Conservation (phyloP, 2,329 filamentous ascomycete genomes). For the Graphilbum sp. region DNA sequence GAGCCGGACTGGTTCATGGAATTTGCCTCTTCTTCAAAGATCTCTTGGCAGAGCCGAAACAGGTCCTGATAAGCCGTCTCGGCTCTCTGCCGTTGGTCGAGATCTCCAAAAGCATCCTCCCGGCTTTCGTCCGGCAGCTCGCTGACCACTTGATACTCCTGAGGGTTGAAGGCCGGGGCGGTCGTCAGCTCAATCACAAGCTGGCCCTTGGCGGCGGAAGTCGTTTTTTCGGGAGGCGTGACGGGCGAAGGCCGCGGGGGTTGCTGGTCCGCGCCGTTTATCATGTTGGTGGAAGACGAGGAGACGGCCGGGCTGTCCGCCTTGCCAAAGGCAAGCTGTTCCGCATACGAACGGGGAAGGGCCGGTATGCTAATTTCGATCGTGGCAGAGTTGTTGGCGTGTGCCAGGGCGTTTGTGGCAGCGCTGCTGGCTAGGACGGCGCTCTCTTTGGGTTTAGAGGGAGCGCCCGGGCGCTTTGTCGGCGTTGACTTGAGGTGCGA, state of each 20-base stretch:
- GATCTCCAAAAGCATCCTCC: slow-evolving; percentile 40
- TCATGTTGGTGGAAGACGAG: too few species aligned
- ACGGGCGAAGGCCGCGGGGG: too few species aligned
- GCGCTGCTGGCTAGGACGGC: slow-evolving; percentile 7
- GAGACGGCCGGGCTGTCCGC: not conserved
- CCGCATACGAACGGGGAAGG: not conserved
- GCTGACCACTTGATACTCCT: slow-evolving; percentile 33
- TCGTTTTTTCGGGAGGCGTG: not conserved
- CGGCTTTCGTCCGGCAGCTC: slow-evolving; percentile 33
- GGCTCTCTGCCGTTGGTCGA: slow-evolving; percentile 70
- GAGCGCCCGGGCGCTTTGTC: slow-evolving; percentile 13
- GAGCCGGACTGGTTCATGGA: slow-evolving; percentile 36
- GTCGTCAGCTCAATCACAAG: slow-evolving; percentile 33
- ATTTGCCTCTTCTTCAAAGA: slow-evolving; percentile 65
- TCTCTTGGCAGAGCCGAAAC: slow-evolving; percentile 48
- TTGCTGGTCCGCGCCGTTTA: too few species aligned
- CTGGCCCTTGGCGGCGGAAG: slow-evolving; percentile 7
- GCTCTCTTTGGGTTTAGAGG: slow-evolving; percentile 4
- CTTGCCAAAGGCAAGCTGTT: not conserved
- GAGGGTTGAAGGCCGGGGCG: slow-evolving; percentile 26
- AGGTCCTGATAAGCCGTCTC: slow-evolving; percentile 59
- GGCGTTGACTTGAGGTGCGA: slow-evolving; percentile 12
- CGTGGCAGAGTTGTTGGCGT: slow-evolving; percentile 20
- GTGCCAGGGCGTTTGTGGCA: slow-evolving; percentile 14
- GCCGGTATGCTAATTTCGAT: slow-evolving; percentile 31